A percentile compares a stretch with the other conserved stretches of the same genome.
phyloP scores from a whole-genome alignment of 495 filamentous ascomycete species.

The Tuber umbilicatum region DNA sequence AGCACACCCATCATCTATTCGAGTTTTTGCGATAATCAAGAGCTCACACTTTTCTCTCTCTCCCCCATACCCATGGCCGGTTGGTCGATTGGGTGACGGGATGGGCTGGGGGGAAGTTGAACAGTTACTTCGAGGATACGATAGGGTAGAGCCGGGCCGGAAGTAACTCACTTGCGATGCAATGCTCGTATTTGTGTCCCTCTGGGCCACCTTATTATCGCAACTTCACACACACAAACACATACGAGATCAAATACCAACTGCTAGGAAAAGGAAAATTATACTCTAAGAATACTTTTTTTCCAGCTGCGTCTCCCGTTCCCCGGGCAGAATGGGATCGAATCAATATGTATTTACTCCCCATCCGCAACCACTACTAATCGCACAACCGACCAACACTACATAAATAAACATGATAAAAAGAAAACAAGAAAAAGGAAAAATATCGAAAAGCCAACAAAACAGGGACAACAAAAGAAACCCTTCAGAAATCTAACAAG shows the following conservation, averaged over 20 bases:
- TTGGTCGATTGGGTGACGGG: no score
- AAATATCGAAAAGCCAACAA: conserved; percentile 3
- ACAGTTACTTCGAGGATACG: no score
- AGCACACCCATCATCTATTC: no score
- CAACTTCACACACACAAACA: not conserved
- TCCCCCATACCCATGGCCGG: no score
- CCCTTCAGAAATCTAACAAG: not conserved
- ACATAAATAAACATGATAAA: not conserved
- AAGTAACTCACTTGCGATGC: no score
- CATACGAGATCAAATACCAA: not conserved
- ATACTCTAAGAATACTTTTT: not conserved
- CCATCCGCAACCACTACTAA: not conserved
- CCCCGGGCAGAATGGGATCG: not conserved
- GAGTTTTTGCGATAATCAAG: no score
- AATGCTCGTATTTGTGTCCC: no score
- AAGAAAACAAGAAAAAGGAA: not conserved
- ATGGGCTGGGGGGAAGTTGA: no score
- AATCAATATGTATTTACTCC: not conserved
- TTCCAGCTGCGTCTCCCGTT: no score
- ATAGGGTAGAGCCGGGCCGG: no score
- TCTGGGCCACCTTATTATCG: no score
- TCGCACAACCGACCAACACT: not conserved
- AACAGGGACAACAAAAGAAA: not conserved
- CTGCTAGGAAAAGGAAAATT: not conserved
- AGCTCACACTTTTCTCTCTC: no score